These are phyloP conservation scores for Suhomyces panamericanus DNA, from an alignment of 1,139 yeast species.

Conservation along the genomic window DNA sequence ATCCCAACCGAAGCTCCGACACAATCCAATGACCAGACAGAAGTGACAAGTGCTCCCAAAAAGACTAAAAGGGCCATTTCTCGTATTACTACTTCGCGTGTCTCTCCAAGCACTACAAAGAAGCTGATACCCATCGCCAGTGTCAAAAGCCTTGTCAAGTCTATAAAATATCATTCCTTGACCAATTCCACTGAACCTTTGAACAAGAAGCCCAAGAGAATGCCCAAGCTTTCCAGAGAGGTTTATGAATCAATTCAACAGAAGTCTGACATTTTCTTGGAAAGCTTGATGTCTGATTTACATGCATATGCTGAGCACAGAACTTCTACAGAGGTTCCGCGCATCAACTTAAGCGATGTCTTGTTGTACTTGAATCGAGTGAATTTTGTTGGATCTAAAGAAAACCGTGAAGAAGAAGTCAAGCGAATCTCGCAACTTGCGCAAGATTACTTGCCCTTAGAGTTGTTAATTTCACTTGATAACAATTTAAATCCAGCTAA, in stretches of 20 bases:
- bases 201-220: slow-evolving; percentile 10
- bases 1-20: neutral
- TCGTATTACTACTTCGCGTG: neutral
- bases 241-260: slow-evolving; percentile 15
- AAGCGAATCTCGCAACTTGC: slow-evolving; percentile 36
- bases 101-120: neutral
- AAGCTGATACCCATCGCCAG: slow-evolving; percentile 12
- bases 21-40: neutral
- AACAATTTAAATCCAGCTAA: slow-evolving; percentile 25
- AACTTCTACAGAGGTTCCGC: slow-evolving; percentile 20
- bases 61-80: too few species aligned
- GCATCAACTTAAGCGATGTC: slow-evolving; percentile 38
- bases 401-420: slow-evolving; percentile 20
- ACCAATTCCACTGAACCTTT: slow-evolving; percentile 1
- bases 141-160: slow-evolving; percentile 14
- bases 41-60: too few species aligned
- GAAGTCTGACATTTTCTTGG: slow-evolving; percentile 18
- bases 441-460: slow-evolving; percentile 39
- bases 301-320: slow-evolving; percentile 28
- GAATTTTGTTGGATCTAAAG: slow-evolving; percentile 25
- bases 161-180: slow-evolving; percentile 10
- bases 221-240: slow-evolving; percentile 2
- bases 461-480: slow-evolving; percentile 36
- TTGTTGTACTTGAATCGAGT: slow-evolving; percentile 37
- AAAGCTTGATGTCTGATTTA: slow-evolving; percentile 20